Base-by-base conservation (phyloP, 805 yeast genomes). In the Blastobotrys muscicola region DNA sequence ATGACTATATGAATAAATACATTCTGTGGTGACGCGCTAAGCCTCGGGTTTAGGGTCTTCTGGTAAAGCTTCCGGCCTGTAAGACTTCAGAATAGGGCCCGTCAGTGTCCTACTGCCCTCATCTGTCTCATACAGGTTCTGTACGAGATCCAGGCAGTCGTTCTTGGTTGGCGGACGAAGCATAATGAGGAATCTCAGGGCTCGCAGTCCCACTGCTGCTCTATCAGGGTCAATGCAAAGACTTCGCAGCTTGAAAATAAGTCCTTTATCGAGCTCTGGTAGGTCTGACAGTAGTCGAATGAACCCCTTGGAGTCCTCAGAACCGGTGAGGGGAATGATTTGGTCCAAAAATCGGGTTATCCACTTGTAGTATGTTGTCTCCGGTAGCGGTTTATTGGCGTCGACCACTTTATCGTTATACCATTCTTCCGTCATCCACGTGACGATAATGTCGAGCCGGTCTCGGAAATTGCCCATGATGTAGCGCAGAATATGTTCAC, bases 351-450 rank as follows among this genome's bases (percentile, higher is more conserved):
- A 72, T 44, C 73, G 76, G 3, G 72, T 70, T 0, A 90, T 75
- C 82, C 94, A 86, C 45, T 70, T 68, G 45, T 73, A 61, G 60
- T 92, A 92, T 9, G 39, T 34, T 8, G 54, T 41, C 6, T 20
- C 26, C 6, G 26, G 4, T 20, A 20, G 26, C 26, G 26, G 26
- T 6, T 20, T 20, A 1, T 56, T 56, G 44, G 50, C 50, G 38
- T 43, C 50, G 20, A 42, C 42, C 61, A 73, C 72, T 45, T 56
- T 65, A 55, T 80, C 84, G 39, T 76, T 68, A 64, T 76, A 80
- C 94, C 96, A 92, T 61, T 92, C 98, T 63, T 92, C 98, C 55
- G 83, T 89, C 44, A 92, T 66, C 99, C 99, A 92, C 49, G 83
- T 87, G 33, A 90, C 78, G 13, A 86, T 78, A 31, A 81, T 64